Conservation (phyloP, 1,284 basidiomycete species). For the Tausonia pullulans region DNA sequence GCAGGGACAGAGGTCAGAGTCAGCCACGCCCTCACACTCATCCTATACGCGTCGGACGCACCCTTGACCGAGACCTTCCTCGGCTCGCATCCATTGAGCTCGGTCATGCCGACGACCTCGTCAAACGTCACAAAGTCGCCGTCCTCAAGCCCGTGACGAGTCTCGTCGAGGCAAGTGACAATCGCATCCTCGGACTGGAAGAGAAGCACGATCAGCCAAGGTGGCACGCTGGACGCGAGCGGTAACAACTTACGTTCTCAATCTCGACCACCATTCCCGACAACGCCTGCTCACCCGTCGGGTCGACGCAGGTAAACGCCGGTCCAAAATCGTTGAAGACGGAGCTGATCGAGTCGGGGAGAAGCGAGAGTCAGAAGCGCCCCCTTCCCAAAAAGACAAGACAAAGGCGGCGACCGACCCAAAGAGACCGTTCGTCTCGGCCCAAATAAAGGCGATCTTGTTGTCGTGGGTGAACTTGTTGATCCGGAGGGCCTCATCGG, state of each 20-base stretch:
- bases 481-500: conserved; percentile 58
- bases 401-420: conserved; percentile 47
- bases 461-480: conserved; percentile 86
- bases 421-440: conserved; percentile 89
- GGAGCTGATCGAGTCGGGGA: conserved; percentile 42
- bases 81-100: conserved; percentile 81
- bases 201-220: background rate
- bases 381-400: background rate
- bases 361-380: background rate
- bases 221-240: background rate
- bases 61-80: conserved; percentile 85
- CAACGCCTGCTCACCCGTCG: conserved; percentile 87
- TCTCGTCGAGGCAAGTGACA: conserved; percentile 94
- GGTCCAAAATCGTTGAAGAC: conserved; percentile 95
- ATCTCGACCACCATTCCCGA: conserved; percentile 92
- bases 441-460: conserved; percentile 81
- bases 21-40: background rate
- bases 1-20: no score
- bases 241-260: conserved; percentile 49
- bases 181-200: conserved; percentile 69
- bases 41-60: conserved; percentile 23
- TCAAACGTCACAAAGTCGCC: conserved; percentile 95
- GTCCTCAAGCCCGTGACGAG: conserved; percentile 93
- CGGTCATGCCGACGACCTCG: conserved; percentile 94
- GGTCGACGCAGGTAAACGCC: conserved; percentile 88